These are phyloP conservation scores for Fusarium secorum DNA, from an alignment of 2,329 filamentous ascomycete genomes.

Conservation along the genomic window DNA sequence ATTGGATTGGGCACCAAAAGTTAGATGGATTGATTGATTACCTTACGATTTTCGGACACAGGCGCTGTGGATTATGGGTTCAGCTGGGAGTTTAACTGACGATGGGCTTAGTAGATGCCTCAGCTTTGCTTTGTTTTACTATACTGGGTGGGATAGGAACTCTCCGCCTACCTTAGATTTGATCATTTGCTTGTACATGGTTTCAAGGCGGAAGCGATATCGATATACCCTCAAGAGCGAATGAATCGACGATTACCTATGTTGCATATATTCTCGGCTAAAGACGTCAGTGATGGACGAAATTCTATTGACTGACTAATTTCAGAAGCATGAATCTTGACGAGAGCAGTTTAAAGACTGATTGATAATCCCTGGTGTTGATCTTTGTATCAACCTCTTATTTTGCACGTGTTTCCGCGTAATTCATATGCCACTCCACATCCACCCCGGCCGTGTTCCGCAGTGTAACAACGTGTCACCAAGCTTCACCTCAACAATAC, in stretches of 20 bases:
- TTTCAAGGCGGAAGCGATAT: conserved; percentile 13
- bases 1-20: conserved; percentile 4
- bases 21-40: background rate
- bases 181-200: conserved; percentile 20
- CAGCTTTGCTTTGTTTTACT: background rate
- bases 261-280: background rate
- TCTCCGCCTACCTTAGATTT: conserved; percentile 10
- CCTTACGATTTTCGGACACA: background rate
- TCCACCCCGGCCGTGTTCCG: conserved; percentile 19
- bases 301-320: background rate
- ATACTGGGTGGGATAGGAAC: conserved; percentile 17
- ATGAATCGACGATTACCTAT: conserved; percentile 1
- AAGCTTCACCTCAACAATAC: conserved; percentile 17
- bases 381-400: background rate
- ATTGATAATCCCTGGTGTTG: background rate
- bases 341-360: background rate
- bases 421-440: conserved; percentile 16
- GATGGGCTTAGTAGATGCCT: background rate
- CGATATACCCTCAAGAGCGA: conserved; percentile 30
- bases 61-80: conserved; percentile 19
- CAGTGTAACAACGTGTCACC: conserved; percentile 37
- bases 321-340: background rate
- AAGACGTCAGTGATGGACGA: background rate
- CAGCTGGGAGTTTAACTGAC: conserved; percentile 9
- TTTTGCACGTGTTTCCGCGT: conserved; percentile 38